phyloP scores from a whole-genome alignment of 176 grass and related monocot species.

The Zea luxurians region DNA sequence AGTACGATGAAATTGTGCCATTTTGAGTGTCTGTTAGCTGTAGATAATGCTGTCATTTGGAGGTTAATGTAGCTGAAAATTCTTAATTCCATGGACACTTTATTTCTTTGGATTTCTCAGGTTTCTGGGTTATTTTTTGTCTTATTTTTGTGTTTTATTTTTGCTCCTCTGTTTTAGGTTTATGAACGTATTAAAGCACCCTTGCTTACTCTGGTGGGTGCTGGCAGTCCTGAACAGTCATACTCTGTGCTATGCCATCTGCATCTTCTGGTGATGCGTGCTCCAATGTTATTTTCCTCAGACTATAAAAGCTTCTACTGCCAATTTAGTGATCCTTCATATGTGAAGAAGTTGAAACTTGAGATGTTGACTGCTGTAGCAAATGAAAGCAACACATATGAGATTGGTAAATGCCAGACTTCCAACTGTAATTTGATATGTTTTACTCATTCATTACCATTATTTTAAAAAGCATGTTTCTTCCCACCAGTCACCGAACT shows the following conservation, averaged over 20 bases:
- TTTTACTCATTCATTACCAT: conserved; percentile 20
- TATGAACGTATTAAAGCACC: conserved; percentile 99
- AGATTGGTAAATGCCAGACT: conserved; percentile 70
- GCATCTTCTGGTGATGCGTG: conserved; percentile 94
- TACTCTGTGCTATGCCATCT: conserved; percentile 94
- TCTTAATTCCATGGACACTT: neutral
- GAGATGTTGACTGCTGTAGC: conserved; percentile 99
- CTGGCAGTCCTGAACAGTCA: conserved; percentile 97
- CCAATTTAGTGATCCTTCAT: conserved; percentile 95
- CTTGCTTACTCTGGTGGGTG: conserved; percentile 95
- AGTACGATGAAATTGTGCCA: conserved; percentile 18
- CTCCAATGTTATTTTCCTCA: conserved; percentile 94
- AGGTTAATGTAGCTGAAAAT: neutral
- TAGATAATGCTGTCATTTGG: neutral
- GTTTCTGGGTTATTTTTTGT: neutral
- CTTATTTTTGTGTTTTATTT: conserved; percentile 22
- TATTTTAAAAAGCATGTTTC: conserved; percentile 16
- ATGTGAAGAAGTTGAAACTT: conserved; percentile 99
- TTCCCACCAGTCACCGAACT: conserved; percentile 80
- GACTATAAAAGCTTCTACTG: conserved; percentile 99
- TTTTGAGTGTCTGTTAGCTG: neutral
- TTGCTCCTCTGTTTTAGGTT: conserved; percentile 60
- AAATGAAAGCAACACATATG: conserved; percentile 99
- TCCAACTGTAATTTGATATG: conserved; percentile 30
- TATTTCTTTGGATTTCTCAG: conserved; percentile 17